Evolutionary conservation across 331 rosid genomes (phyloP), one percentile per base, ranked within the genome.

Genomic region (Acacia concinna): DNA sequence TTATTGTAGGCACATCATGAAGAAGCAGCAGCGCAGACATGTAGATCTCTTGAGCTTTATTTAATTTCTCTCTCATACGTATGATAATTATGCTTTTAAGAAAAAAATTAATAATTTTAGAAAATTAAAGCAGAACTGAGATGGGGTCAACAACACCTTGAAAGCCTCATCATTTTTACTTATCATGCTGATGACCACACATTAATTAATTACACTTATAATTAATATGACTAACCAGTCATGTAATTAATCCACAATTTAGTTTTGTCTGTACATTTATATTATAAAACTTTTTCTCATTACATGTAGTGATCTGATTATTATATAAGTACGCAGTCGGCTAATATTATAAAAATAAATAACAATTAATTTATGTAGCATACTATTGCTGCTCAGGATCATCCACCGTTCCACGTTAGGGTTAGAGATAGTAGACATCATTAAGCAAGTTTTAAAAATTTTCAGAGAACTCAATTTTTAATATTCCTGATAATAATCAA

Each of bases 111-210:
- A 67, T 75, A 46, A 66, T 72, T 71, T 72, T 32, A 72, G 18
- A 82, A 82, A 38, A 38, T 38, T 8, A 38, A 38, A 69, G 81
- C 49, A 68, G 57, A 20, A 28, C 4, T 68, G 62, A 78, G 67
- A 85, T 85, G 86, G 84, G 81, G 83, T 82, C 89, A 76, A 40
- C 56, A 79, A 73, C 86, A 18, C 3, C 6, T 67, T 82, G 76
- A 82, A 86, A 71, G 75, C 81, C 15, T 74, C 52, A 81, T 78
- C 83, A 81, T 59, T 2, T 59, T 27, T 28, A 70, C 78, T 70
- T 78, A 83, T 72, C 38, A 51, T 49, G 74, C 80, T 71, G 71
- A 82, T 71, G 71, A 82, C 80, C 71, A 70, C 12, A 75, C 52
- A 57, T 75, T 35, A 35, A 66, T 37, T 20, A 35, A 74, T 32